Evolutionary conservation across 495 filamentous ascomycete genomes (phyloP).

Genomic region (Aspergillus taichungensis): DNA sequence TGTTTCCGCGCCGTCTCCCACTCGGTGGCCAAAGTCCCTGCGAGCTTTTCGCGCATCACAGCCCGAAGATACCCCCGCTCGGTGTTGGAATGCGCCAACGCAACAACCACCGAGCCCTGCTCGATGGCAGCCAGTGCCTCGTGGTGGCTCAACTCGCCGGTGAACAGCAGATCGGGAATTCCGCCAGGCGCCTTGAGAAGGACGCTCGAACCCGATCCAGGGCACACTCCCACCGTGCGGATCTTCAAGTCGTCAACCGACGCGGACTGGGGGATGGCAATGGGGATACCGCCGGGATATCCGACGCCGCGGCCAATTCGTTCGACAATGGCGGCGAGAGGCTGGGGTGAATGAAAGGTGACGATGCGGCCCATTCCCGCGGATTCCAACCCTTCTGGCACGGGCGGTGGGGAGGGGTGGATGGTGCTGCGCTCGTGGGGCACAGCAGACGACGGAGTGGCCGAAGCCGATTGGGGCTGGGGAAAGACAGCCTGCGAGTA

Average conservation of each 20-base stretch:
- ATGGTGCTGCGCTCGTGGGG: conserved; percentile 47
- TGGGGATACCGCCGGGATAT: conserved; percentile 54
- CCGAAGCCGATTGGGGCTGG: conserved; percentile 26
- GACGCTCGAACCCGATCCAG: conserved; percentile 70
- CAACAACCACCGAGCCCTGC: conserved; percentile 75
- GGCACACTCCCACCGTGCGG: conserved; percentile 60
- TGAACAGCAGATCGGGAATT: conserved; percentile 70
- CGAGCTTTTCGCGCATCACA: conserved; percentile 59
- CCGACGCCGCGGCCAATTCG: conserved; percentile 50
- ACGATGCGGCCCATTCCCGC: conserved; percentile 75
- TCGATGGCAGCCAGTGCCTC: conserved; percentile 80
- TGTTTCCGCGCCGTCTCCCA: conserved; percentile 38
- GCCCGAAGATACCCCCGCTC: conserved; percentile 71
- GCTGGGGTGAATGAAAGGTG: conserved; percentile 48
- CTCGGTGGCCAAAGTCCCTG: conserved; percentile 43
- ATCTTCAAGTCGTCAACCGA: conserved; percentile 48
- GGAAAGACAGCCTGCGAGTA: conserved; percentile 32
- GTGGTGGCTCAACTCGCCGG: conserved; percentile 90
- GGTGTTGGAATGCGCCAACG: conserved; percentile 84
- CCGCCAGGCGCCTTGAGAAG: conserved; percentile 51
- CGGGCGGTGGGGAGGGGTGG: conserved; percentile 34
- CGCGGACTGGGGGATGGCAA: conserved; percentile 56
- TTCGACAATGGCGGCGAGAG: conserved; percentile 53
- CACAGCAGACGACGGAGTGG: conserved; percentile 14
- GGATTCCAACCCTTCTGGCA: conserved; percentile 48